These are phyloP conservation scores for Russula sp. DNA, from an alignment of 768 basidiomycete species.

Conservation along the genomic window DNA sequence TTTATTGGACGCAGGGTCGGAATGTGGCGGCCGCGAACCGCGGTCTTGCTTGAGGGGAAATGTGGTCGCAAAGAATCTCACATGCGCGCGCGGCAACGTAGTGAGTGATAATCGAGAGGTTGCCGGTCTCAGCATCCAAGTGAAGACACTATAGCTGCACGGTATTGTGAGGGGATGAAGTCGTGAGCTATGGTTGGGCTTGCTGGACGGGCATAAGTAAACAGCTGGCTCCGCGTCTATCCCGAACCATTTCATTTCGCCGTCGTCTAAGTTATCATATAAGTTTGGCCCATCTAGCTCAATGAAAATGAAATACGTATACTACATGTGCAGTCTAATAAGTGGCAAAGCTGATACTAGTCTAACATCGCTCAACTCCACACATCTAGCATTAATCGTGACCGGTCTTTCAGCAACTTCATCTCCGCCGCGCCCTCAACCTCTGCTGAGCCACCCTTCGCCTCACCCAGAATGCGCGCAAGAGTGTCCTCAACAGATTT, in stretches of 20 bases:
- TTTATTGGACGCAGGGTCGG: background rate
- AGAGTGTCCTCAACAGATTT: conserved; percentile 92
- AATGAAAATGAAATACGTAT: background rate
- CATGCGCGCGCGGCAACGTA: conserved; percentile 6
- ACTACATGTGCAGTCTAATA: conserved; percentile 21
- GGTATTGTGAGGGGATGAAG: background rate
- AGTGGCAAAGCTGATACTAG: background rate
- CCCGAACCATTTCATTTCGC: background rate
- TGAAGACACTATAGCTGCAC: background rate
- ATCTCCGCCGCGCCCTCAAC: conserved; percentile 89
- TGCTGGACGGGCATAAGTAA: background rate
- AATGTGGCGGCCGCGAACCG: conserved; percentile 2
- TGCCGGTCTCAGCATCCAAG: conserved; percentile 21
- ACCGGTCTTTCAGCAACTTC: conserved; percentile 93
- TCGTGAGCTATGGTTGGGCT: background rate
- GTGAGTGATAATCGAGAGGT: conserved; percentile 8
- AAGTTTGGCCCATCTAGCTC: background rate
- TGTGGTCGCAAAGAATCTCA: background rate
- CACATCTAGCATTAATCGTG: conserved; percentile 81
- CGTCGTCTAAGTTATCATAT: background rate
- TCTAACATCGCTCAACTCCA: conserved; percentile 58
- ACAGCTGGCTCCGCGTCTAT: conserved; percentile 2
- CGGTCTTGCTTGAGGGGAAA: background rate
- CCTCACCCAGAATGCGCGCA: conserved; percentile 80
- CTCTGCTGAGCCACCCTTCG: conserved; percentile 85